phyloP scores from a whole-genome alignment of 495 filamentous ascomycete species.

The Neurospora sp. region DNA sequence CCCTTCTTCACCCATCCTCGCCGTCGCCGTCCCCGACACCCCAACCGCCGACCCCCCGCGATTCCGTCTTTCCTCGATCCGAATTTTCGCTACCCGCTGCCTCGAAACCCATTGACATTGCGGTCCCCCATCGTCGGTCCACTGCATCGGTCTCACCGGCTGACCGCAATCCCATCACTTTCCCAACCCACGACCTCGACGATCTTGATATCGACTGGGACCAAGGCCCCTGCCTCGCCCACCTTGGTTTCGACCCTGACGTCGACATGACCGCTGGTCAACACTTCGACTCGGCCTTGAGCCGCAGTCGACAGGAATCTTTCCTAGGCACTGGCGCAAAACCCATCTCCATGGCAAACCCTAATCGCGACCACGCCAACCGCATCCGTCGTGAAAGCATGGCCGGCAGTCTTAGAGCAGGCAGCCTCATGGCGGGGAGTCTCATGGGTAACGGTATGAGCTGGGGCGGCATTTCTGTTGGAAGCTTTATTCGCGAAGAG shows the following conservation, averaged over 20 bases:
- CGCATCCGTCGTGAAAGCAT: constrained; percentile 70
- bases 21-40: constrained; percentile 26
- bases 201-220: constrained; percentile 27
- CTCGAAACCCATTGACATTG: constrained; percentile 26
- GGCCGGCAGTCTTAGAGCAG: constrained; percentile 51
- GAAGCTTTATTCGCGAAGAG: constrained; percentile 97
- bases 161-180: constrained; percentile 10
- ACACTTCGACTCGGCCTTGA: constrained; percentile 44
- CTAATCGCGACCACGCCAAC: constrained; percentile 56
- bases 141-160: constrained; percentile 21
- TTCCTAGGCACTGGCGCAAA: constrained; percentile 70
- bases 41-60: constrained; percentile 31
- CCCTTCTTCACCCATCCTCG: constrained; percentile 24
- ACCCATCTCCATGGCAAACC: constrained; percentile 74
- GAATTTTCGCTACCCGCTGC: constrained; percentile 16
- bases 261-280: constrained; percentile 51
- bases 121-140: constrained; percentile 11
- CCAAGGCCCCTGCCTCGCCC: constrained; percentile 8
- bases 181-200: constrained; percentile 13
- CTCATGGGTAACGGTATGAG: constrained; percentile 81
- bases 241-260: constrained; percentile 31
- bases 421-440: not conserved
- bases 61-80: constrained; percentile 27
- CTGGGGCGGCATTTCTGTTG: constrained; percentile 93
- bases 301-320: constrained; percentile 58